Percentiles rank a stretch among this genome's conserved stretches.
These are phyloP conservation scores for Nitzschia palea DNA, from an alignment of 108 stramenopile species.

Conservation along the genomic window DNA sequence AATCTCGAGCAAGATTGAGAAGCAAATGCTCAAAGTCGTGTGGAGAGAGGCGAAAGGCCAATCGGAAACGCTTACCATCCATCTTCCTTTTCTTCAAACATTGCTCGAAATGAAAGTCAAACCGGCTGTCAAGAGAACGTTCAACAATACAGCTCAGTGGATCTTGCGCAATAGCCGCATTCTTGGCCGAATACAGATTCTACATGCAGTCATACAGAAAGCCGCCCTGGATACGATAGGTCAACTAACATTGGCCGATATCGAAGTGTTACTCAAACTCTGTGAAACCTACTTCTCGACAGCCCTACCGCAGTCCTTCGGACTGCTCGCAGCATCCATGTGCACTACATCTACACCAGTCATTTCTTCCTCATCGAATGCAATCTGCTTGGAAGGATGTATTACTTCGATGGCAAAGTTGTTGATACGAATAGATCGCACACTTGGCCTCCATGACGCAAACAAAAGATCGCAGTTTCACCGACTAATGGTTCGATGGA, in stretches of 20 bases:
- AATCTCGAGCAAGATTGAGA: conserved; percentile 14
- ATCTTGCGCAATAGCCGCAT: neutral
- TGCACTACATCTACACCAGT: neutral
- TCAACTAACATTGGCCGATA: neutral
- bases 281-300: conserved; percentile 8
- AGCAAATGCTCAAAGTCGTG: conserved; percentile 5
- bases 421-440: neutral
- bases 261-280: neutral
- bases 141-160: neutral
- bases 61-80: neutral
- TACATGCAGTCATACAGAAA: neutral
- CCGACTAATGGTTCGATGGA: conserved; percentile 16
- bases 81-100: neutral
- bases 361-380: neutral
- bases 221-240: neutral
- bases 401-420: neutral
- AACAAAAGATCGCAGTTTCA: conserved; percentile 10
- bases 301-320: conserved; percentile 13
- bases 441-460: neutral
- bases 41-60: too few relatives aligned
- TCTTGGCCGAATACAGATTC: neutral
- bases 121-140: neutral
- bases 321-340: neutral
- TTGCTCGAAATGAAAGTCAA: neutral
- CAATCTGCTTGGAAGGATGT: neutral